phyloP scores from a whole-genome alignment of 2,329 filamentous ascomycete genomes.

The Didymella pomorum region DNA sequence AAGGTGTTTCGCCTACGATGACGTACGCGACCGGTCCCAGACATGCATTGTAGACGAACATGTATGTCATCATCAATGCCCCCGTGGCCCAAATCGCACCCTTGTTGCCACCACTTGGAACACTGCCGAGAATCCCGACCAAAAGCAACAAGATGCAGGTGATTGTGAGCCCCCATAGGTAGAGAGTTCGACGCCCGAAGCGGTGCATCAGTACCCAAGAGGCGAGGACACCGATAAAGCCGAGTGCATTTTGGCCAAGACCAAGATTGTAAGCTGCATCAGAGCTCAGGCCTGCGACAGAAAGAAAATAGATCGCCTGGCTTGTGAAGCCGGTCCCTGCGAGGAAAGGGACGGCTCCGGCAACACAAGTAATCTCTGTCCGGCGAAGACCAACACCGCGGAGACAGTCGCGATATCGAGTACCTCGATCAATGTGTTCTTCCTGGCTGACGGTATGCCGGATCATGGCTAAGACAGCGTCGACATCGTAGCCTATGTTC shows the following conservation, averaged over 20 bases:
- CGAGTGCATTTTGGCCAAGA: constrained; percentile 63
- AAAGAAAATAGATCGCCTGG: constrained; percentile 54
- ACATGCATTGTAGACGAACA: constrained; percentile 80
- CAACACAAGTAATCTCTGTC: constrained; percentile 72
- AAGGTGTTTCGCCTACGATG: constrained; percentile 81
- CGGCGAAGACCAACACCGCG: constrained; percentile 75
- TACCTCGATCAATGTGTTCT: constrained; percentile 68
- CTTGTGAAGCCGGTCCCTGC: constrained; percentile 33
- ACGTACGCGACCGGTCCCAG: constrained; percentile 90
- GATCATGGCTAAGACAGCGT: constrained; percentile 71
- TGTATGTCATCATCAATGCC: constrained; percentile 32
- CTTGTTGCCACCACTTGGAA: constrained; percentile 2
- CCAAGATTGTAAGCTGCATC: constrained; percentile 52
- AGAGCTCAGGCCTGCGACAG: constrained; percentile 52
- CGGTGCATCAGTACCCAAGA: constrained; percentile 81
- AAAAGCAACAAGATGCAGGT: constrained; percentile 72
- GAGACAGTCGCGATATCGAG: constrained; percentile 80
- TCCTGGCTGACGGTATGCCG: constrained; percentile 82
- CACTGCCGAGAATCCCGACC: constrained; percentile 10
- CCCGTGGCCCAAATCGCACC: constrained; percentile 49
- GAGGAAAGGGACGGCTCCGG: constrained; percentile 53
- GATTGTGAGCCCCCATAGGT: constrained; percentile 69
- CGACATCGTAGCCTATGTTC: constrained; percentile 54
- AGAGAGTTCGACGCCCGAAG: constrained; percentile 76
- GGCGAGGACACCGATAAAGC: constrained; percentile 69